Base-by-base conservation (phyloP, 2,329 filamentous ascomycete species). In the Rhynchosporium agropyri region DNA sequence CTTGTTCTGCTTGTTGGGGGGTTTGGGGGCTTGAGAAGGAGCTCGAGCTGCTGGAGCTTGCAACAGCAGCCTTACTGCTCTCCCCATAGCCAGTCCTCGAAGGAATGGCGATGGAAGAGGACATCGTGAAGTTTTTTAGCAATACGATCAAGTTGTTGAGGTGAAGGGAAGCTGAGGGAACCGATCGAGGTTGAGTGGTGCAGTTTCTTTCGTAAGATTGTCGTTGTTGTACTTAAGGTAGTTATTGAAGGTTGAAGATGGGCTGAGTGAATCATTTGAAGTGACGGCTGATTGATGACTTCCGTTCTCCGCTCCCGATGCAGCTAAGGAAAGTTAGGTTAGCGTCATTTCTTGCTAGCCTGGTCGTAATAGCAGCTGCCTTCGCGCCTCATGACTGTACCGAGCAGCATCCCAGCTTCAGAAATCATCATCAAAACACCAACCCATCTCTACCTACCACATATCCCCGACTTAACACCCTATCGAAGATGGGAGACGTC, bases 401-500 rank as follows among this genome's bases (percentile, higher is more conserved):
- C 28, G 55, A 49, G 20, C 48, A 53, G 20, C 48, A 48, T 29
- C 55, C 42, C 57, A 60, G 26, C 57, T 38, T 33, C 45, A 36
- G 33, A 46, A 15, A 28, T 26, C 43, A 48, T 33, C 56, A 42
- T 45, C 53, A 40, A 29, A 56, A 46, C 49, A 48, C 54, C n/a
- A 20, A 61, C 1, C 49, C 26, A 59, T 40, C 57, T 31, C 54
- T 42, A 45, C 54, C 12, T 28, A 45, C 28, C 53, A 26, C 45
- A 5, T 4, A 49, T 26, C 49, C 53, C 28, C 59, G 20, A 13
- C 20, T 56, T 28, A 51, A 46, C 15, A 13, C 7, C 58, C 43
- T 20, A 13, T 53, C 62, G 73, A 76, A 61, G 72, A 97, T 97
- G 94, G 93, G 88, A 78, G 91, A 96, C 82, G 86, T 91, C 76